Base-by-base conservation (phyloP, 345 rosid genomes). In the Hibiscus syriacus region DNA sequence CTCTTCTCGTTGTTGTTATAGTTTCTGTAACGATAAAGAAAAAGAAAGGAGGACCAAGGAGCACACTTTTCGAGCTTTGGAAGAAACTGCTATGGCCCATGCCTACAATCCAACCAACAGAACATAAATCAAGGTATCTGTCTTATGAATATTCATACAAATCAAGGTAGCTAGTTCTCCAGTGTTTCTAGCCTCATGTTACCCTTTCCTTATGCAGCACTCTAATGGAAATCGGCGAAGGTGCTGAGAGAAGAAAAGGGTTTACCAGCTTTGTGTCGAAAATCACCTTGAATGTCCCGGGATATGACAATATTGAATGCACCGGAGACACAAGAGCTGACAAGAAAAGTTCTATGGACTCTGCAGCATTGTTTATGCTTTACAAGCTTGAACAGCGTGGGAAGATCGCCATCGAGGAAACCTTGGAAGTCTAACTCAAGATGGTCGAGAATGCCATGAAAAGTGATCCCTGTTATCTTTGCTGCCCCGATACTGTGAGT, bases 1-100 rank as follows among this genome's bases (percentile, higher is more conserved):
- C 41, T 53, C 61, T 29, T 67, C 54, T 66, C 0, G n/a, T n/a
- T 0, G 3, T 49, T 55, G 78, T 80, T 74, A 25, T 77, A 90
- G 98, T 82, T 65, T 75, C 84, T 17, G 82, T 73, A 49, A 78
- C 90, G 1, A 77, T 89, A 70, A 70, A 65, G 79, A 79, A 75
- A 80, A 84, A 80, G 74, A 94, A 94, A 82, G 99, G 99, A 2
- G 92, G 85, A 66, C 99, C 99, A 27, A 83, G 99, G 32, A 84
- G 41, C 13, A 43, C 78, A 6, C 89, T 94, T 69, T 83, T 70
- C 36, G 81, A 82, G 39, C 91, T 89, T 45, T 94, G 96, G 55
- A 87, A 82, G 86, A 89, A 76, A 63, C 69, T 67, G 74, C 82
- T 85, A 53, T 89, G 96, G 96, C 90, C 96, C 38, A 72, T 69